Evolutionary conservation across 2,329 filamentous ascomycete genomes (phyloP), one percentile per base, ranked within the genome.

Genomic region (Coniochaeta pulveracea): DNA sequence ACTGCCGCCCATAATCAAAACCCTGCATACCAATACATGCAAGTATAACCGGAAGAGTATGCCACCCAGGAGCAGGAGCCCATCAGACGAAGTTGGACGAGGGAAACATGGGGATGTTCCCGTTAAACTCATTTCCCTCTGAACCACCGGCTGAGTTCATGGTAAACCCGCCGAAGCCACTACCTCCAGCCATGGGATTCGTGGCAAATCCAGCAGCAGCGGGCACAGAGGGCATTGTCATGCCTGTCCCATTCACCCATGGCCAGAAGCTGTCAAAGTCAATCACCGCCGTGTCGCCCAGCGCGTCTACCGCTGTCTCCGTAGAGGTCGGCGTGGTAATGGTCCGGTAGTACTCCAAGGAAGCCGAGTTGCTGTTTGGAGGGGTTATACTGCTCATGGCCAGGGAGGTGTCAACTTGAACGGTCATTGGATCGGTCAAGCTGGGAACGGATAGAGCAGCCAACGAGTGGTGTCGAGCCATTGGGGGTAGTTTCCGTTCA

Each of bases 201-300:
- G n/a, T n/a, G n/a, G 7, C 18, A 10, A 31, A 31, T 5, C 28
- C 28, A 16, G 19, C 16, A 17, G 28, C 19, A 3, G 28, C 17
- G 4, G 28, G 28, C 9, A 31, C 28, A 5, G 16, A 11, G 6
- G 28, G 28, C 9, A 31, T 22, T n/a, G 18, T 11, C 18, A 19
- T 14, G 4, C 28, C 28, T 7, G 27, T 29, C 16, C 28, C 28
- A 19, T 19, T 21, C 28, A 31, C 22, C 30, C 30, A 25, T 29
- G 47, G 44, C 55, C 55, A 60, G 17, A 60, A 37, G 33, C 42
- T 48, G 26, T 58, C 55, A 32, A 60, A 56, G 26, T 58, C 49
- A 28, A 60, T 50, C 34, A 56, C 54, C 5, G 47, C 41, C 9
- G 61, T 55, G 6, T 42, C 43, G 6, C 47, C 49, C 14, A 44